These are phyloP conservation scores for Polygonum maritimum DNA, from an alignment of 148 eudicot genomes.

Conservation along the genomic window DNA sequence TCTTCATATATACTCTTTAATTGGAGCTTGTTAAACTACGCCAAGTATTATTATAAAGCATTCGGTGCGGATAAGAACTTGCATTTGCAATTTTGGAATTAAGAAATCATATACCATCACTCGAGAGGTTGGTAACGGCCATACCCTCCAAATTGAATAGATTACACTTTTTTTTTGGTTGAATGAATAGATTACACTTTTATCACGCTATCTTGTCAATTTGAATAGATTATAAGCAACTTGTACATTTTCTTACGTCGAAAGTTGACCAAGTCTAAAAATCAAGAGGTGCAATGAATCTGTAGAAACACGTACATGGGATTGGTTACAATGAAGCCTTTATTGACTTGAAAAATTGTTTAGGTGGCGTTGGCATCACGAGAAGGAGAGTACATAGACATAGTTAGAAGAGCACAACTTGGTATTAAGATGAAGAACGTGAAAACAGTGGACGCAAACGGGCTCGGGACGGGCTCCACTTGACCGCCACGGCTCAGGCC, in stretches of 20 bases:
- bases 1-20: too few relatives aligned
- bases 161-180: too few relatives aligned
- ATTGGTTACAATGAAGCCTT: neutral
- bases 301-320: neutral
- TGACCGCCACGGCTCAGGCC: constrained; percentile 41
- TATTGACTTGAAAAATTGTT: neutral
- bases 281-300: neutral
- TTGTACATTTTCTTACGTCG: neutral
- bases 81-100: too few relatives aligned
- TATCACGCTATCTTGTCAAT: too few relatives aligned
- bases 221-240: too few relatives aligned
- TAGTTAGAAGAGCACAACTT: constrained; percentile 47
- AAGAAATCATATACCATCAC: too few relatives aligned
- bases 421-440: constrained; percentile 33
- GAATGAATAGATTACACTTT: too few relatives aligned
- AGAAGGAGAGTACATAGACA: constrained; percentile 33
- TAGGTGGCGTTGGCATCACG: constrained; percentile 64
- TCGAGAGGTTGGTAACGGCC: too few relatives aligned
- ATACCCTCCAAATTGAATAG: too few relatives aligned
- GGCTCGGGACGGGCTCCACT: constrained; percentile 45
- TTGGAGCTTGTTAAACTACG: too few relatives aligned
- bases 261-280: neutral
- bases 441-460: constrained; percentile 41
- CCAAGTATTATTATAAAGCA: too few relatives aligned
- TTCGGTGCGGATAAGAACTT: too few relatives aligned